Percentiles rank a stretch among this genome's conserved stretches.
Evolutionary conservation across 176 grass and related monocot genomes (phyloP).

Genomic region (Eragrostis nindensis): DNA sequence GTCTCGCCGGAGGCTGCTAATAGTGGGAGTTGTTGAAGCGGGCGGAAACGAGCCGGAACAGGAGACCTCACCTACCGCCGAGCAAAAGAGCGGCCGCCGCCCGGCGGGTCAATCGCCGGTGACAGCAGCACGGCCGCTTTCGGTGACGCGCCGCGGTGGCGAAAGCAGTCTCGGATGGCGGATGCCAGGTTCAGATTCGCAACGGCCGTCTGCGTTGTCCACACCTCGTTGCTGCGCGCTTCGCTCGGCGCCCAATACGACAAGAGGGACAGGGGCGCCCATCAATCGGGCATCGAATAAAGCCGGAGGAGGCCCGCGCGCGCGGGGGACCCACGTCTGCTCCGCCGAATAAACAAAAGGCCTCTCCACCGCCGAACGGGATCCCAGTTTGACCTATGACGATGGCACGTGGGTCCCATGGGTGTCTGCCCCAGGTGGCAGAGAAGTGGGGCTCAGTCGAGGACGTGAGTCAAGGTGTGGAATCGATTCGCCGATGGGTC

Average conservation of each 20-base stretch:
- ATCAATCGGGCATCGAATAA: conserved; percentile 15
- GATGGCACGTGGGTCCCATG: background rate
- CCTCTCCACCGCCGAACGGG: background rate
- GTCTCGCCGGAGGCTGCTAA: no score
- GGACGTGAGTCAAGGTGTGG: conserved; percentile 50
- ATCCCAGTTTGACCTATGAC: background rate
- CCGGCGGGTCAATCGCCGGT: no score
- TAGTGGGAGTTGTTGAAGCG: no score
- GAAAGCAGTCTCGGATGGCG: no score
- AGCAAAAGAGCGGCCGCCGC: no score
- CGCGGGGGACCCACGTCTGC: background rate
- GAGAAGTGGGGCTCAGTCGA: no score
- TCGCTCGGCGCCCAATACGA: background rate
- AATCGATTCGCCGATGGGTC: conserved; percentile 35
- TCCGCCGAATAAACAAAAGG: background rate
- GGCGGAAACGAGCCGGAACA: no score
- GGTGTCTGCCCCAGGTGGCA: rapidly evolving
- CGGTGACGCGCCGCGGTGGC: no score
- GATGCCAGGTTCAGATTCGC: background rate
- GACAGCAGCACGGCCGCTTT: no score
- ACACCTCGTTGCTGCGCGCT: background rate
- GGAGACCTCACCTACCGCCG: no score
- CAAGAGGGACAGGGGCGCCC: background rate
- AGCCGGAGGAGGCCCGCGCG: background rate
- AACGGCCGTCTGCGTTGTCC: no score